Base-by-base conservation (phyloP, 2,329 filamentous ascomycete genomes). In the Diaporthe sp. region DNA sequence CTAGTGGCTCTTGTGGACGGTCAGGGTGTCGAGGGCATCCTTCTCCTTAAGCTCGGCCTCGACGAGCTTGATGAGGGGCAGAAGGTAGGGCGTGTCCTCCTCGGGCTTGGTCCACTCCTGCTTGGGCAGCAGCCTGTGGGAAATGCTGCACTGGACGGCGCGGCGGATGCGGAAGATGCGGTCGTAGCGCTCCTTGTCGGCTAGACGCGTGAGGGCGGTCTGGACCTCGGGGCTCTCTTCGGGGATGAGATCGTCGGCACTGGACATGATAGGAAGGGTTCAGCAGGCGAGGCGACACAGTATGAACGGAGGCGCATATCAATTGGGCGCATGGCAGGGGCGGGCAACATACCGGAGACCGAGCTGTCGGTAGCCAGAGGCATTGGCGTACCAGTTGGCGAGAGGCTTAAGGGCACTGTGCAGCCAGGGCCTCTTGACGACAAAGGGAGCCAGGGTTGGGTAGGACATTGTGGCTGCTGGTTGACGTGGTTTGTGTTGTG, bases 91-190 rank as follows among this genome's bases (percentile, higher is more conserved):
- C 49, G 83, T 80, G 79, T 92, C 90, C 87, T 89, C 87, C 81
- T 89, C 86, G 79, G 86, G 80, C 85, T 89, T 91, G 80, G 88
- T 91, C 90, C 90, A 92, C 83, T 92, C 84, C 46, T 87, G 83
- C 86, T 89, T 89, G 83, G 91, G 90, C 74, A 93, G 88, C 77
- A 93, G 86, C 87, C 92, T 91, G 85, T 93, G 91, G 81, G 88
- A 85, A 82, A 91, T 85, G 81, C 88, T 91, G 85, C 87, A 88
- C 88, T 99, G 97, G 87, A 97, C 93, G 82, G 97, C 96, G 87
- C 97, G 93, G 88, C 97, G 95, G 86, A 99, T 92, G 83, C 97
- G 96, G 93, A 95, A 99, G 85, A 98, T 92, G 85, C 97, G 96
- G 89, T 99, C 97, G 88, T 98, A 98, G 82, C 93, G 91, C 85